A percentile compares a stretch with the other conserved stretches of the same genome.
phyloP scores from a whole-genome alignment of 2,329 filamentous ascomycete species.

The Cercospora beticola region DNA sequence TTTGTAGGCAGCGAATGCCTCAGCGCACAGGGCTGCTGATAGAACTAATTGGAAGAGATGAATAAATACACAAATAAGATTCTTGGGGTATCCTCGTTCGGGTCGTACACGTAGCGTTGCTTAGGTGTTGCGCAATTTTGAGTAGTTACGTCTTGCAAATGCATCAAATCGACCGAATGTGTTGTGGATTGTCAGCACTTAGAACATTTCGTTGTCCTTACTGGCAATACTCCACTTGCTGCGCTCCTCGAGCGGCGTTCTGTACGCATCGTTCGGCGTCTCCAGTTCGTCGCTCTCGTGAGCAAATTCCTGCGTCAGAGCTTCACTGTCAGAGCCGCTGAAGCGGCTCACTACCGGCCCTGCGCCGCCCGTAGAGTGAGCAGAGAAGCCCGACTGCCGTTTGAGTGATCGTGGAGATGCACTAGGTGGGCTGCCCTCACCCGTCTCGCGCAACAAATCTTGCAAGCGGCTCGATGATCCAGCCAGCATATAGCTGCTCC shows the following conservation, averaged over 20 bases:
- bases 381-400: conserved; percentile 17
- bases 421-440: conserved; percentile 20
- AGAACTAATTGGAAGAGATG: neutral
- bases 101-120: neutral
- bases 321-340: conserved; percentile 31
- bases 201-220: conserved; percentile 30
- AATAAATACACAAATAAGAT: neutral
- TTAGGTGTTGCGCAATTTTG: neutral
- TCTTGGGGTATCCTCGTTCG: neutral
- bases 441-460: conserved; percentile 32
- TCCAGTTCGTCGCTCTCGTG: conserved; percentile 22
- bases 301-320: conserved; percentile 7
- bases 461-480: conserved; percentile 30
- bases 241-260: conserved; percentile 34
- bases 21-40: neutral
- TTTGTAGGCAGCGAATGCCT: neutral
- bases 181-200: conserved; percentile 1
- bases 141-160: neutral
- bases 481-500: conserved; percentile 32
- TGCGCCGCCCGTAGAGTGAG: conserved; percentile 2
- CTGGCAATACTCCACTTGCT: conserved; percentile 24
- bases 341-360: conserved; percentile 27
- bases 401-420: conserved; percentile 17
- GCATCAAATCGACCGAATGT: neutral
- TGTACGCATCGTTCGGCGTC: conserved; percentile 32